phyloP scores from a whole-genome alignment of 116 monocot species.

The Phalaenopsis hybrid region DNA sequence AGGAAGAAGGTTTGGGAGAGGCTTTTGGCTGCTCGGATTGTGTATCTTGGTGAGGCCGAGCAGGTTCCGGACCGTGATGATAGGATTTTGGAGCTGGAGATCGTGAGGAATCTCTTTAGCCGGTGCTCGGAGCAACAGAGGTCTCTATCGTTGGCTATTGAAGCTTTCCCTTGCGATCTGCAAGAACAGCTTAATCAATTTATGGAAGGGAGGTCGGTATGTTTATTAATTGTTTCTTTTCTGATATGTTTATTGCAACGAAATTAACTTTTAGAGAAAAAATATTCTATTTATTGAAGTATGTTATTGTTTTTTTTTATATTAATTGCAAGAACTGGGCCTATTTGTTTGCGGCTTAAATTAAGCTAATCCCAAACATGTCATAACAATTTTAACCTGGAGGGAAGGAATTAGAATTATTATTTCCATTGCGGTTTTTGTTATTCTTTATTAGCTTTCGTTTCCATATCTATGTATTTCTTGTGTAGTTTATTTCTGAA shows the following conservation, averaged over 20 bases:
- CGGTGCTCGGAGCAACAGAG: conserved; percentile 59
- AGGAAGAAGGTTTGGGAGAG: conserved; percentile 87
- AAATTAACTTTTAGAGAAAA: neutral
- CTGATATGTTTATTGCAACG: neutral
- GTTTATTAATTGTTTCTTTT: neutral
- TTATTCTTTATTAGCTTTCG: no score
- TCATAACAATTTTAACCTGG: neutral
- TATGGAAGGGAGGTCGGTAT: conserved; percentile 64
- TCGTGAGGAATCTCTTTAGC: conserved; percentile 50
- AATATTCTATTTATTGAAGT: neutral
- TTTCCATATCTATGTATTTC: no score
- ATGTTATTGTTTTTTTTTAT: neutral
- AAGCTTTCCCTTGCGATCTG: conserved; percentile 66
- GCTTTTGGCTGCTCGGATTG: conserved; percentile 69
- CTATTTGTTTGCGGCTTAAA: no score
- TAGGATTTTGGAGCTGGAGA: conserved; percentile 75
- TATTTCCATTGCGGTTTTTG: no score
- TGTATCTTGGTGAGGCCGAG: conserved; percentile 94
- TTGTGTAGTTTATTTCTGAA: no score
- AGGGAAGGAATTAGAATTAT: no score
- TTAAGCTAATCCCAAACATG: no score
- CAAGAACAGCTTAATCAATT: conserved; percentile 78
- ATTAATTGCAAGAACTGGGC: no score
- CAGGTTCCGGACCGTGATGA: conserved; percentile 86
- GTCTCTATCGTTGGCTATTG: conserved; percentile 67